Percentiles rank a stretch among this genome's conserved stretches.
These are phyloP conservation scores for Corniculantispora saksenae DNA, from an alignment of 2,329 filamentous ascomycete genomes.

Conservation along the genomic window DNA sequence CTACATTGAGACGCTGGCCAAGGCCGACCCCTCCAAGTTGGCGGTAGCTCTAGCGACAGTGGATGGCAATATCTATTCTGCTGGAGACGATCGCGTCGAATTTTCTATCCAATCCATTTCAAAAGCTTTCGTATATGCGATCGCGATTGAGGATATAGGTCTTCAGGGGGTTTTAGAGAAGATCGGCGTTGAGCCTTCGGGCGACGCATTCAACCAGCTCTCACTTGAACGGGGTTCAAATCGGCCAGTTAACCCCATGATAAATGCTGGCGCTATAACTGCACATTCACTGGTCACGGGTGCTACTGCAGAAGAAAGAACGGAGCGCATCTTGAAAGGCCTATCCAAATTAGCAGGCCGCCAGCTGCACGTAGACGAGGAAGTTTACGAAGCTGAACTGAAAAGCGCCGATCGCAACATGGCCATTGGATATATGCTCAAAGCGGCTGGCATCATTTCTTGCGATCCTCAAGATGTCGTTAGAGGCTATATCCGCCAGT, in stretches of 20 bases:
- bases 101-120: constrained; percentile 45
- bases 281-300: constrained; percentile 34
- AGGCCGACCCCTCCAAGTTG: constrained; percentile 40
- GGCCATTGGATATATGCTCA: constrained; percentile 42
- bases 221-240: constrained; percentile 33
- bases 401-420: constrained; percentile 37
- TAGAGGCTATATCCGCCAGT: constrained; percentile 41
- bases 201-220: constrained; percentile 39
- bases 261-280: constrained; percentile 38
- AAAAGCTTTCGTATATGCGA: constrained; percentile 42
- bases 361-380: constrained; percentile 37
- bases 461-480: constrained; percentile 38
- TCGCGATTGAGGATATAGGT: constrained; percentile 41
- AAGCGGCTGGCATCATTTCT: constrained; percentile 39
- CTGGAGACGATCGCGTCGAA: constrained; percentile 39
- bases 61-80: constrained; percentile 41
- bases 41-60: constrained; percentile 42
- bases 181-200: constrained; percentile 42
- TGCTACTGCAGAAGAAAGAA: constrained; percentile 37
- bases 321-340: constrained; percentile 36
- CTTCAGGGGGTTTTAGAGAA: constrained; percentile 37
- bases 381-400: constrained; percentile 40
- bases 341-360: constrained; percentile 39
- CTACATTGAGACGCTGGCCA: constrained; percentile 41
- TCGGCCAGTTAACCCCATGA: constrained; percentile 39